Evolutionary conservation across 495 filamentous ascomycete species (phyloP), one percentile per base, ranked within the genome.

Genomic region (Penicillium paradoxum): DNA sequence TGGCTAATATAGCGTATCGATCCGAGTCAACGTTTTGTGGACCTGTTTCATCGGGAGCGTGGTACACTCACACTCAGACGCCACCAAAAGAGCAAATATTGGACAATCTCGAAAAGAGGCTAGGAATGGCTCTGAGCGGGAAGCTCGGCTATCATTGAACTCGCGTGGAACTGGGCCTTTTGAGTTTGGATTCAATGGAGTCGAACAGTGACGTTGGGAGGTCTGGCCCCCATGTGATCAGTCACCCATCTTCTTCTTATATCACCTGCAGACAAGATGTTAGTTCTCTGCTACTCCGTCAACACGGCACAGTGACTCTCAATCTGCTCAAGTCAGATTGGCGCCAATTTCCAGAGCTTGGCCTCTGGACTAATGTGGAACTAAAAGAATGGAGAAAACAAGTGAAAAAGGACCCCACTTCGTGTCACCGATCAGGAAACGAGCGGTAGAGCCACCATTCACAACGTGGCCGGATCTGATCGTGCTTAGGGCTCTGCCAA

Each of bases 391-490:
- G n/a, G 43, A 58, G 30, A 42, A 36, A 3, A 32, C 46, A 18
- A 32, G 8, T 8, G 4, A 32, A 21, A 53, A 41, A 49, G 38
- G 13, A 54, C 7, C 17, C 43, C 42, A 43, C 39, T 51, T 51
- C 38, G 55, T 52, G 30, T 50, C 50, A 46, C 46, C 40, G 40
- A 58, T 55, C 40, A 55, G 49, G 58, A 63, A 65, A 58, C 41
- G 59, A 58, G 62, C 52, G 58, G 58, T 61, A 51, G 56, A 63
- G 57, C 60, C 62, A 59, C 62, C 63, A 66, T 61, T 66, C 55
- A 64, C 58, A 66, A 66, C 63, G 63, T 66, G 63, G 62, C 59
- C 59, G 52, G 63, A 66, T 66, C 63, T 62, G 60, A 66, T 66
- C 63, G 50, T 64, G 55, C 53, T 64, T 64, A 66, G 60, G 57